Evolutionary conservation across 352 stramenopile species (phyloP), one percentile per base, ranked within the genome.

Genomic region (Phytopythium cucurbitacearum): DNA sequence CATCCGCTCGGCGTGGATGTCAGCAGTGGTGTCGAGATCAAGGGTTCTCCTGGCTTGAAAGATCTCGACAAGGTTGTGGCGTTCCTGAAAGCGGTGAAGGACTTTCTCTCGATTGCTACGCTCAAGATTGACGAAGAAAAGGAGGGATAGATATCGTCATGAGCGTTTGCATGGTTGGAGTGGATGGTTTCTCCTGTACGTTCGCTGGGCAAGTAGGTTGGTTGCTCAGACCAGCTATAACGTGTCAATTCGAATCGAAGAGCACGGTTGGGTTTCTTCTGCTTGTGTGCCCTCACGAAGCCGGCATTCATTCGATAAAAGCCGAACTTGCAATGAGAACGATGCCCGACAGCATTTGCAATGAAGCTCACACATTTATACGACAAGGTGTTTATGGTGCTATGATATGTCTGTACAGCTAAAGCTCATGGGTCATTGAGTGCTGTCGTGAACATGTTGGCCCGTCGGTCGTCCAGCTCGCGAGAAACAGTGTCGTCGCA

Each of bases 1-100:
- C 73, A 80, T 48, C 88, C 94, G 13, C 92, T 96, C 57, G 96
- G 95, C 39, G 87, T 99, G 3, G 97, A 99, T 66, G 96, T 99
- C 16, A 97, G 90, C 58, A 97, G 87, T 53, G 96, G 97, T 7
- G 91, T 99, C 2, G 97, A 99, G 71, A 64, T 88, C 15, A 87
- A 82, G 56, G 75, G 73, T 5, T 76, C 67, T 28, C 68, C 71
- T 43, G 80, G 80, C 32, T 73, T 89, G 10, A 91, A 91, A 65
- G 77, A 91, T 40, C 13, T 84, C 38, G 55, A 61, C 51, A 87
- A 89, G 52, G 53, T 89, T 36, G 43, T 69, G 37, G 40, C 61
- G 3, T 91, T 91, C 59, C 52, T 91, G 36, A 91, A 87, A 62
- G 63, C 62, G 0, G 76, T 85, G 13, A 78, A 83, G 51, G 73